Evolutionary conservation across 371 early-diverging fungal genomes (phyloP), one percentile per base, ranked within the genome.

Genomic region (Mucor racemosus): DNA sequence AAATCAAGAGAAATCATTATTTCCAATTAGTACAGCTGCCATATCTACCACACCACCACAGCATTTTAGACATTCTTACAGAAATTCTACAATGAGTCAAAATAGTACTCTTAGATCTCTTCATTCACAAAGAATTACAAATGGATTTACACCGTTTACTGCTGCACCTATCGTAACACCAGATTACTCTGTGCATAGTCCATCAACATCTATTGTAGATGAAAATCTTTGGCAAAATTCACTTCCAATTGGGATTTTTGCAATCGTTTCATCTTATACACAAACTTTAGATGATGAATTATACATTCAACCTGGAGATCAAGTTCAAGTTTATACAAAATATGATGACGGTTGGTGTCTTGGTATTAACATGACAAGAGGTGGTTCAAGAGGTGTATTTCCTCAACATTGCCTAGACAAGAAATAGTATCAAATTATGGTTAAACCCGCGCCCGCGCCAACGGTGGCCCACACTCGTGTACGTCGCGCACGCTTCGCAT

Each of bases 271-370:
- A 0, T 76, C 76, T 1, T 87, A 79, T 61, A 76, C 73, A 7
- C 87, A 85, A 14, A 77, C 74, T 26, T 60, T 87, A 65, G 72
- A 75, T 19, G 87, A 87, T 64, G 87, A 87, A 64, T 67, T 87
- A 44, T 80, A 80, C 48, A 73, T 87, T 13, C 68, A 74, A 5
- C 67, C 74, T 11, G 87, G 87, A 4, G 87, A 87, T 35, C 66
- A 79, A 19, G 78, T 87, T 10, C 76, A 80, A 33, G 72, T 87
- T 6, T 63, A 79, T 53, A 75, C 71, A 19, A 81, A 82, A 66
- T 86, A 79, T 65, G 86, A 84, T 54, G 86, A 86, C 67, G 86
- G 86, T 0, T 86, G 85, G 85, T 78, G 78, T 35, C 66, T 78
- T 58, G 84, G 84, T 19, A 60, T 79, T 59, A 86, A 86, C 57